Evolutionary conservation across 139 green algal genomes (phyloP), one percentile per base, ranked within the genome.

Genomic region (Coelastrella sp.): DNA sequence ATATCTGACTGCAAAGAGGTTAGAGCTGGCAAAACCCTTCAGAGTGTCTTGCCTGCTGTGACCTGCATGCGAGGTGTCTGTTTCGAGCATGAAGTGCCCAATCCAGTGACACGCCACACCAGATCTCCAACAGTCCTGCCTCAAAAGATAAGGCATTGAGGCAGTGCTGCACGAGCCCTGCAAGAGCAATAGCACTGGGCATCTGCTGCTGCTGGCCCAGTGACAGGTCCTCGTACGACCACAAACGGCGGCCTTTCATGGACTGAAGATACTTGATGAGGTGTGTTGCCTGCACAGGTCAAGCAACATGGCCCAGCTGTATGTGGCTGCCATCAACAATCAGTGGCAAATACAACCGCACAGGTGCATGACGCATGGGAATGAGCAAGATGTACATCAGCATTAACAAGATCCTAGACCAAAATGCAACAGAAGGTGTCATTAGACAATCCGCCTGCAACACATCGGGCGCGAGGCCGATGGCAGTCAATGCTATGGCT

Each of bases 181-280:
- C 92, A 12, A 97, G 92, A 1, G 90, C 85, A 1, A 74, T 59
- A 6, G 81, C 57, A 91, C 92, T 94, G 59, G 85, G 76, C 27
- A 91, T 15, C 70, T 58, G 20, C 83, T 76, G 84, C 84, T 79
- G 74, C 61, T 84, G 66, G 63, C 57, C 83, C 5, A 87, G n/a
- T 0, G 78, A 7, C 22, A 87, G 57, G 61, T 97, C 93, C 92
- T 99, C 95, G 35, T 94, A 90, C 0, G 91, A 75, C 97, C 97
- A 99, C 91, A 99, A 92, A 59, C 90, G 92, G 49, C 94, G 93
- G 6, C 95, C 97, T 14, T 95, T 89, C 90, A 97, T 93, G 9
- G 92, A 93, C 93, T 98, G 96, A 75, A 99, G 94, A 91, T 97
- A 94, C 7, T 92, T 87, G 66, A 98, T 96, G 49, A 98, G 92